A percentile compares a stretch with the other conserved stretches of the same genome.
Conservation (phyloP, 83 land plant species). For the Diphasiastrum complanatum region DNA sequence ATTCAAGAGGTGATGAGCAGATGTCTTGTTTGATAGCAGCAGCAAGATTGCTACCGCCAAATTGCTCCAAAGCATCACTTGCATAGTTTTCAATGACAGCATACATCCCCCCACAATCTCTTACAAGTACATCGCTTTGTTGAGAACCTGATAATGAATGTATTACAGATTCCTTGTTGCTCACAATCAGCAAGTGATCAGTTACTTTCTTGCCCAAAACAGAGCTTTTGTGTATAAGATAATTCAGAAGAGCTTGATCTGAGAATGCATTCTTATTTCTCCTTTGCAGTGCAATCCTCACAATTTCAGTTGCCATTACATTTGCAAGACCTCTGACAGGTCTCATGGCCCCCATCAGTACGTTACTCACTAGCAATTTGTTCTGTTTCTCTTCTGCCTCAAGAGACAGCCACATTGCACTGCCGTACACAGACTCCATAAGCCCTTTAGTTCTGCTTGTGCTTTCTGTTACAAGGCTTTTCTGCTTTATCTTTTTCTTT, state of each 20-base stretch:
- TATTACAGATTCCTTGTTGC: slow-evolving; percentile 28
- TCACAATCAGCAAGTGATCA: slow-evolving; percentile 22
- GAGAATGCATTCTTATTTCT: slow-evolving; percentile 33
- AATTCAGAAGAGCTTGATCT: slow-evolving; percentile 39
- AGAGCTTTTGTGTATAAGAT: slow-evolving; percentile 24
- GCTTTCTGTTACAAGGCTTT: background rate
- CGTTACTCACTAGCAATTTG: slow-evolving; percentile 35
- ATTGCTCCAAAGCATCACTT: no score
- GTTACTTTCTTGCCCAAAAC: slow-evolving; percentile 32
- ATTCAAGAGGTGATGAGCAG: no score
- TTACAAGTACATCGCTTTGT: slow-evolving; percentile 21
- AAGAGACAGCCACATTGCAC: slow-evolving; percentile 25
- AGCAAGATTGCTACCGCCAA: no score
- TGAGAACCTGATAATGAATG: slow-evolving; percentile 26
- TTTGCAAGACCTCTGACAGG: slow-evolving; percentile 44
- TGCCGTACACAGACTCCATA: slow-evolving; percentile 31
- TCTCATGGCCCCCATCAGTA: slow-evolving; percentile 30
- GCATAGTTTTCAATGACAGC: no score
- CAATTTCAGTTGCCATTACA: slow-evolving; percentile 50
- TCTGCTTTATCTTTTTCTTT: background rate
- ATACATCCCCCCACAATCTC: no score
- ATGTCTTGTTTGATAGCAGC: no score
- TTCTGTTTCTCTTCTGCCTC: slow-evolving; percentile 27
- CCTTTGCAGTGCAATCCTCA: slow-evolving; percentile 42
- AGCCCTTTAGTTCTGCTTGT: slow-evolving; percentile 8